Percentiles rank a stretch among this genome's conserved stretches.
Evolutionary conservation across 192 early-diverging fungal genomes (phyloP).

Genomic region (Coemansia guatemalensis): DNA sequence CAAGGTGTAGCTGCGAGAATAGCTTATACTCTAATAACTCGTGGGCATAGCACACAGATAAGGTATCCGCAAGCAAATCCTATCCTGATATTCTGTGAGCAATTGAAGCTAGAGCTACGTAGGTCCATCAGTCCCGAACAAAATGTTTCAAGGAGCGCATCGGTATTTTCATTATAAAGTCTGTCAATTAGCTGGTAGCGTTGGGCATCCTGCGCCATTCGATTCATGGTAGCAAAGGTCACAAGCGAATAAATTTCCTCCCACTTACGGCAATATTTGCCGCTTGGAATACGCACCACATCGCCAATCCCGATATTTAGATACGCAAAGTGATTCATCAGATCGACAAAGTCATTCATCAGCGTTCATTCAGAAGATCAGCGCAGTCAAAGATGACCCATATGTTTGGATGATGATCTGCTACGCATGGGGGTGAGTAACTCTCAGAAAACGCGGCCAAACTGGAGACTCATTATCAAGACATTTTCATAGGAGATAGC

Average conservation of each 20-base stretch:
- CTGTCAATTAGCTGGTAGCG: slow-evolving; percentile 8
- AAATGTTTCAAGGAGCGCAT: not conserved
- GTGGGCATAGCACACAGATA: not conserved
- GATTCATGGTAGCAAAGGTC: slow-evolving; percentile 1
- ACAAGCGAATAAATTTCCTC: slow-evolving; percentile 2
- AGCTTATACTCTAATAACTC: slow-evolving; percentile 3
- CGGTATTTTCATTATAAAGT: slow-evolving; percentile 1
- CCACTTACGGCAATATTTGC: slow-evolving; percentile 1
- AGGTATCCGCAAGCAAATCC: slow-evolving; percentile 3
- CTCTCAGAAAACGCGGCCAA: not conserved
- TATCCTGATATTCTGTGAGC: not conserved
- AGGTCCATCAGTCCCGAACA: not conserved
- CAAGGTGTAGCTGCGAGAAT: not conserved
- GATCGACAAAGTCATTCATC: not conserved
- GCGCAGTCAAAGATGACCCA: not conserved
- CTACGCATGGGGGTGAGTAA: not conserved
- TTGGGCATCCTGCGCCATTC: not conserved
- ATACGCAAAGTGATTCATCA: not conserved
- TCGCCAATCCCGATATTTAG: not conserved
- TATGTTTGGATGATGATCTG: not conserved
- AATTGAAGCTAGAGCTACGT: not conserved
- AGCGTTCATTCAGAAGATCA: not conserved
- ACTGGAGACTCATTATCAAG: not conserved
- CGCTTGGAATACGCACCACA: not conserved
- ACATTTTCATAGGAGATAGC: not conserved